Percentiles rank a stretch among this genome's conserved stretches.
These are phyloP conservation scores for Chenopodium berlandieri DNA, from an alignment of 148 eudicot genomes.

Conservation along the genomic window DNA sequence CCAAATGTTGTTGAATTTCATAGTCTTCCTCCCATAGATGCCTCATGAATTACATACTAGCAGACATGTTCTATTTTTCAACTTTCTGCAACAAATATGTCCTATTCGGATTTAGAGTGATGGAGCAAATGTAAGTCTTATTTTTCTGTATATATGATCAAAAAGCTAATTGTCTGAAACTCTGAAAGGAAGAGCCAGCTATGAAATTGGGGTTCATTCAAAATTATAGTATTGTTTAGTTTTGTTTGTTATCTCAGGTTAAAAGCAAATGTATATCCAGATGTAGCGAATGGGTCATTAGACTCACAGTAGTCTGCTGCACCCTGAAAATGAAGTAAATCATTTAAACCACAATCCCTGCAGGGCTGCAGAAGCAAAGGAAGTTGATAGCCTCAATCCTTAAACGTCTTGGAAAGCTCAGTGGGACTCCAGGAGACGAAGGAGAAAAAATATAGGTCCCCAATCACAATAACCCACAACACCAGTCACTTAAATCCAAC, in stretches of 20 bases:
- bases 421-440: neutral
- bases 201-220: too few species aligned
- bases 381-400: neutral
- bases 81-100: neutral
- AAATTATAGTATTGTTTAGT: neutral
- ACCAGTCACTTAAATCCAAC: constrained; percentile 49
- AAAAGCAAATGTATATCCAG: neutral
- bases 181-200: neutral
- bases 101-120: neutral
- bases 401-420: neutral
- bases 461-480: neutral
- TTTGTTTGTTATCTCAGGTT: neutral
- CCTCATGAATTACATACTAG: neutral
- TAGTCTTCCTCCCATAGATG: neutral
- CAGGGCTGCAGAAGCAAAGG: neutral
- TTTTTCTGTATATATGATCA: too few species aligned
- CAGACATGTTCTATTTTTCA: neutral
- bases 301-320: too few species aligned
- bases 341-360: neutral
- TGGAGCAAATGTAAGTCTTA: neutral
- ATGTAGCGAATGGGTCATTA: neutral
- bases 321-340: constrained; percentile 3
- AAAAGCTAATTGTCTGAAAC: neutral
- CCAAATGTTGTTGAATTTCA: neutral
- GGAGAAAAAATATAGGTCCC: neutral